Evolutionary conservation across 257 asterid species (phyloP), one percentile per base, ranked within the genome.

Genomic region (Jacaranda mimosifolia): DNA sequence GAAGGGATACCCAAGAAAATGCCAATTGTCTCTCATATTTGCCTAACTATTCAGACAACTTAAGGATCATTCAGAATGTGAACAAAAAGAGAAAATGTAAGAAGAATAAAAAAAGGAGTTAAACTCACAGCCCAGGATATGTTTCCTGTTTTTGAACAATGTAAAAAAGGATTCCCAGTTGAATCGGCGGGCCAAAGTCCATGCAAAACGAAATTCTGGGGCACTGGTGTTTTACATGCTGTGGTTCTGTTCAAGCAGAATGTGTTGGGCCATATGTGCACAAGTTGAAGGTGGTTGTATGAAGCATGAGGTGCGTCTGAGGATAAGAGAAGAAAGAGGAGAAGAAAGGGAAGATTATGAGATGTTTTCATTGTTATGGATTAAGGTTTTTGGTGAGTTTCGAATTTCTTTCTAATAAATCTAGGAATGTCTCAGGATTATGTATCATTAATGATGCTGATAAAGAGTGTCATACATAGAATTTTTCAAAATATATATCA

Each of bases 121-220:
- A 26, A 60, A 74, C 78, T 74, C 46, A 62, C 78, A 74, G 49
- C 78, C 62, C 9, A 32, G 15, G 71, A 74, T 26, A 74, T 63
- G 78, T 36, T 42, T 62, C 78, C 78, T 3, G 43, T 35, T 38
- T 46, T 74, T 7, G 60, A 32, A 74, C 78, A 62, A 49, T 62
- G 2, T 15, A 48, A 13, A 46, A 73, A 73, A 73, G 12, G 0
- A 9, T 59, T 73, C 4, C 63, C 78, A 5, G 63, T 0, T 46
- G 12, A 48, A 35, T 63, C 18, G 8, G 63, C 62, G 3, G 78
- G 78, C 78, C 78, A 74, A 63, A 74, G 72, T 14, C 72, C 78
- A 36, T 74, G 78, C 63, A 74, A 45, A 6, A 12, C 42, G 35
- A 74, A 74, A 15, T 46, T 62, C 51, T 62, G 78, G 48, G 72